A percentile compares a stretch with the other conserved stretches of the same genome.
Evolutionary conservation across 1,139 yeast species (phyloP).

Genomic region (Pichia norvegensis): DNA sequence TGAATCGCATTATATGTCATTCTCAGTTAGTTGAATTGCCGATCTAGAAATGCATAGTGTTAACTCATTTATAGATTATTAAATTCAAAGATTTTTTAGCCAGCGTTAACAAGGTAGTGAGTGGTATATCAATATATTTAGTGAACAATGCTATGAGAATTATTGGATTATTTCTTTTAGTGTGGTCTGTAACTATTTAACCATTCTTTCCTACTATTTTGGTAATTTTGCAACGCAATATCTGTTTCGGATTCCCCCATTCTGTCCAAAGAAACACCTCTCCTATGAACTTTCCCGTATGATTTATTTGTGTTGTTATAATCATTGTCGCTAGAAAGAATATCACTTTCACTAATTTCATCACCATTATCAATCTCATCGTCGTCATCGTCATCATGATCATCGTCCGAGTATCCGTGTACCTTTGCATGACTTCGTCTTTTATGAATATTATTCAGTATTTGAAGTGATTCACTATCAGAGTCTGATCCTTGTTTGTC

Average conservation of each 20-base stretch:
- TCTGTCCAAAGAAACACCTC: constrained; percentile 7
- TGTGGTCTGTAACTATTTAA: constrained; percentile 8
- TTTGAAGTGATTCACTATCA: background rate
- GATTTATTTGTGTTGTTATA: background rate
- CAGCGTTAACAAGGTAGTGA: no score
- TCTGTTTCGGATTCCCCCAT: constrained; percentile 5
- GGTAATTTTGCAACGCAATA: constrained; percentile 16
- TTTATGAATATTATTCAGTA: background rate
- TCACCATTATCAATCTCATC: background rate
- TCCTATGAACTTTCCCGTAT: constrained; percentile 2
- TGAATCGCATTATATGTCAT: no score
- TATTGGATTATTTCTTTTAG: background rate
- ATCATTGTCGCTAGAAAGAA: background rate
- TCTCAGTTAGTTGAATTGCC: no score
- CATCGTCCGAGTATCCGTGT: background rate
- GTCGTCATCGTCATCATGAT: background rate
- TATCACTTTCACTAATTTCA: background rate
- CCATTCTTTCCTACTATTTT: constrained; percentile 17
- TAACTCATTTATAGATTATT: no score
- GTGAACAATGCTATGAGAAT: no score
- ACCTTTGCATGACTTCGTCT: background rate
- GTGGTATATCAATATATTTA: no score
- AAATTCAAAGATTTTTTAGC: no score
- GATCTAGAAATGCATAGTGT: no score
- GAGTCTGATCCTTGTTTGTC: background rate